phyloP scores from a whole-genome alignment of 2,329 filamentous ascomycete genomes.

The Triangularia setosa region DNA sequence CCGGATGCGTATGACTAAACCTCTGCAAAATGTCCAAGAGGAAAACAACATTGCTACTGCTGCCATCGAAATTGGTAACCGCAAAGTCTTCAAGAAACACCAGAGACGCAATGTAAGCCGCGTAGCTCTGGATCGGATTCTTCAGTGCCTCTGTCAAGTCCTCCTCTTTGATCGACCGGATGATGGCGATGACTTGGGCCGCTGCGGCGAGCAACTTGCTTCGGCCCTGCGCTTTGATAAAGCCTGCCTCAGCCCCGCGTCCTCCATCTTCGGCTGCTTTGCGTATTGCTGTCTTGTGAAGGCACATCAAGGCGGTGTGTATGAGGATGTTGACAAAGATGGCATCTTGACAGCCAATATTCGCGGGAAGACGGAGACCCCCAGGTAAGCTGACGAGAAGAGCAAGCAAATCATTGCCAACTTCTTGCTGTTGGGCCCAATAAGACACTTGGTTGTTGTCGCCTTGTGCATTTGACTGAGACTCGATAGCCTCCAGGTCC shows the following conservation, averaged over 20 bases:
- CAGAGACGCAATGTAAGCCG: slow-evolving; percentile 65
- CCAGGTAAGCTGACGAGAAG: slow-evolving; percentile 57
- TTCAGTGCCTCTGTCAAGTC: slow-evolving; percentile 41
- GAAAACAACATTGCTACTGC: too few species aligned
- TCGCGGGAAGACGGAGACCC: slow-evolving; percentile 55
- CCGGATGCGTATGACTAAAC: too few species aligned
- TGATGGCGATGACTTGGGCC: slow-evolving; percentile 63
- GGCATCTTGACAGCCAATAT: slow-evolving; percentile 55
- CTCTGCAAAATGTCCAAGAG: too few species aligned
- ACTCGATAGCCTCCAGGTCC: slow-evolving; percentile 55
- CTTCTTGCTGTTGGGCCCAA: slow-evolving; percentile 32
- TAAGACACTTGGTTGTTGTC: slow-evolving; percentile 62
- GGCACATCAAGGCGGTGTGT: slow-evolving; percentile 63
- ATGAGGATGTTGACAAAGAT: slow-evolving; percentile 67
- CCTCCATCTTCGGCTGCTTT: slow-evolving; percentile 34
- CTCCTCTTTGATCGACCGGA: slow-evolving; percentile 54
- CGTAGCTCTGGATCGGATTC: slow-evolving; percentile 68
- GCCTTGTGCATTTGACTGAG: slow-evolving; percentile 52
- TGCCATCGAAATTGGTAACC: too few species aligned
- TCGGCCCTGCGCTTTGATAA: too few species aligned
- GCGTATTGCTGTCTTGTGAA: slow-evolving; percentile 67
- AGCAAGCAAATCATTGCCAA: slow-evolving; percentile 61
- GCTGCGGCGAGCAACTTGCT: slow-evolving; percentile 41
- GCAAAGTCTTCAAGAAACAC: slow-evolving; percentile 63
- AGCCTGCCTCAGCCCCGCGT: too few species aligned